Conservation (phyloP, 2,329 filamentous ascomycete genomes). For the Massarina eburnea region DNA sequence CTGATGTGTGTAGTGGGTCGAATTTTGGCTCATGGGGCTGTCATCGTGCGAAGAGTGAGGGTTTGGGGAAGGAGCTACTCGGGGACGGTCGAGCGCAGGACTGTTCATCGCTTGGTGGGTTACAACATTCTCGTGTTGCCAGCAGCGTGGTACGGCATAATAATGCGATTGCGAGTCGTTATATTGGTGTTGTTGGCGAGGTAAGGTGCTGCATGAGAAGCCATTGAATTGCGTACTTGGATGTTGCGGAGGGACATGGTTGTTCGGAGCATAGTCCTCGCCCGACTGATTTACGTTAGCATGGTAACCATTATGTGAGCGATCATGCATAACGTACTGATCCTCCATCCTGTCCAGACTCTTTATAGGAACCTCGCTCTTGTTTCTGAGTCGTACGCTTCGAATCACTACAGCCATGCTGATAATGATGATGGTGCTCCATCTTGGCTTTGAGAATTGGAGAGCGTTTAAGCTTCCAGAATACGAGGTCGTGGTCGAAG, state of each 20-base stretch:
- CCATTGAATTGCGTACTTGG: background rate
- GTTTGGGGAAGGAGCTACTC: background rate
- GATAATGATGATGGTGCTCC: no score
- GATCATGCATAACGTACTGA: background rate
- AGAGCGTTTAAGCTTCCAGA: no score
- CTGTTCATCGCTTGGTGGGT: background rate
- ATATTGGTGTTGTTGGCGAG: background rate
- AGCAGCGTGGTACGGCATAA: conserved; percentile 10
- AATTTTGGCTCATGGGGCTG: background rate
- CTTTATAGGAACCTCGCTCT: background rate
- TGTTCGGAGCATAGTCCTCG: background rate
- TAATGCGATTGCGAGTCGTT: conserved; percentile 6
- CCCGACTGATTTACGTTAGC: conserved; percentile 1
- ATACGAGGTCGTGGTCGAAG: no score
- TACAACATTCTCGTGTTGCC: conserved; percentile 7
- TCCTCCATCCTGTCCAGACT: background rate
- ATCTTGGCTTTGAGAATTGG: no score
- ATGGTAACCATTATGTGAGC: background rate
- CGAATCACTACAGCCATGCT: no score
- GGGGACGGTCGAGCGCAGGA: background rate
- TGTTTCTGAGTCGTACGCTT: background rate
- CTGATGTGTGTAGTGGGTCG: background rate
- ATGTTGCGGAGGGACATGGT: background rate
- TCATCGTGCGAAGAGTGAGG: background rate
- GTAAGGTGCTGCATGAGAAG: background rate